These are phyloP conservation scores for Rhodotorula babjevae DNA, from an alignment of 768 basidiomycete genomes.

Conservation along the genomic window DNA sequence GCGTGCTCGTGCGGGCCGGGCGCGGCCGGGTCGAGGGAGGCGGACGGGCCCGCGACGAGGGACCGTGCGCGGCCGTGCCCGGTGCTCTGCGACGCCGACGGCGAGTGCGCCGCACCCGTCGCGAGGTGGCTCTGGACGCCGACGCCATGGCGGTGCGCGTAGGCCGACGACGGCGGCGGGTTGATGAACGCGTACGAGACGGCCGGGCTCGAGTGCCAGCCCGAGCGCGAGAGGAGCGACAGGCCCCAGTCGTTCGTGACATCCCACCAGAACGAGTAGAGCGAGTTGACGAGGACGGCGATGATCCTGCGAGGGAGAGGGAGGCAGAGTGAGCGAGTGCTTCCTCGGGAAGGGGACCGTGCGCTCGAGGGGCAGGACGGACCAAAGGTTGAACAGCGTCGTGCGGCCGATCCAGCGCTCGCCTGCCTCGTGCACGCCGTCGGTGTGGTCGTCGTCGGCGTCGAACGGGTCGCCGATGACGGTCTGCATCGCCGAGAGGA, in stretches of 20 bases:
- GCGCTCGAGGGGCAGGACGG: background rate
- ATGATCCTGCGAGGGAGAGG: constrained; percentile 60
- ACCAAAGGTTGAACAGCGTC: constrained; percentile 40
- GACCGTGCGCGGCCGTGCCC: constrained; percentile 5
- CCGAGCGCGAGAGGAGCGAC: constrained; percentile 57
- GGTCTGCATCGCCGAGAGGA: constrained; percentile 78
- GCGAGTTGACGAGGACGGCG: constrained; percentile 76
- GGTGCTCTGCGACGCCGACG: too few species aligned
- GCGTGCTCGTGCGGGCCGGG: background rate
- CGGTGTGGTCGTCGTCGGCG: constrained; percentile 3
- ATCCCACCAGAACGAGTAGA: constrained; percentile 99
- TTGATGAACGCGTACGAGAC: constrained; percentile 25
- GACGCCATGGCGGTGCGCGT: background rate
- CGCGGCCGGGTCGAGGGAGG: background rate
- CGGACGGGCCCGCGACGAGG: too few species aligned
- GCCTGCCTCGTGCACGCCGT: constrained; percentile 3
- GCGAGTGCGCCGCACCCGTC: background rate
- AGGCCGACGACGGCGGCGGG: background rate
- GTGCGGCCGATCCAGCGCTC: constrained; percentile 33
- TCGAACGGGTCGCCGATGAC: constrained; percentile 39
- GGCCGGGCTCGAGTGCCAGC: constrained; percentile 41
- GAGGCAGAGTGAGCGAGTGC: background rate
- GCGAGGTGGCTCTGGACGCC: background rate
- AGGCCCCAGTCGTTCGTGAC: constrained; percentile 97
- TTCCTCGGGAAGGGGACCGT: background rate